Base-by-base conservation (phyloP, 1,284 basidiomycete species). In the Hortiboletus rubellus region DNA sequence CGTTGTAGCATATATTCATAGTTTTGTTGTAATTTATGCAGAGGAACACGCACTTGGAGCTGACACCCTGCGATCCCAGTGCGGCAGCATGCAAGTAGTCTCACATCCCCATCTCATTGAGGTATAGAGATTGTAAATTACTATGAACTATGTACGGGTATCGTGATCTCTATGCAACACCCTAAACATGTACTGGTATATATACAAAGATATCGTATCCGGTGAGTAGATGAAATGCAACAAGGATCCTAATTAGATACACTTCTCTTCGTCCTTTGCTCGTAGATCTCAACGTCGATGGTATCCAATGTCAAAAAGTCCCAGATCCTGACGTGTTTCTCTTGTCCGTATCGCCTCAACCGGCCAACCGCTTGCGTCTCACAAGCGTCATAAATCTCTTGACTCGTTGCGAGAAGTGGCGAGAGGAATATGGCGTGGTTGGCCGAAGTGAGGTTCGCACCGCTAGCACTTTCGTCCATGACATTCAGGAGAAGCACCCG, bases 371-470 rank as follows among this genome's bases (percentile, higher is more conserved):
- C 94, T 71, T 97, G 94, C 0, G 91, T 96, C 73, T 92, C 92
- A 63, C 85, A 88, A 33, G 94, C 91, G 34, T 87, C 82, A 71
- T 96, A 96, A 55, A 90, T 90, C 72, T 91, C 91, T 73, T 89
- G 82, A 24, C 86, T 81, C 33, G 82, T 79, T 18, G 92, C 84
- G 22, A 96, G 85, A 36, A 98, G 79, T 3, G 95, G 95, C 5
- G 92, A 95, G 50, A 98, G 78, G 81, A 98, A 98, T 69, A 98
- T 90, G 37, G 93, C 95, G 67, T 96, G 94, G 75, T 96, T 98
- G 15, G 96, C 95, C 18, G 85, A 87, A 2, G 95, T 97, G 66
- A 98, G 75, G 71, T 98, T 98, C 62, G 92, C 87, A 50, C 95
- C 95, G 50, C 93, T 93, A 3, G 95, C 94, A 58, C 90, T 94